phyloP scores from a whole-genome alignment of 164 flowering plant species.

The Magnolia officinalis region DNA sequence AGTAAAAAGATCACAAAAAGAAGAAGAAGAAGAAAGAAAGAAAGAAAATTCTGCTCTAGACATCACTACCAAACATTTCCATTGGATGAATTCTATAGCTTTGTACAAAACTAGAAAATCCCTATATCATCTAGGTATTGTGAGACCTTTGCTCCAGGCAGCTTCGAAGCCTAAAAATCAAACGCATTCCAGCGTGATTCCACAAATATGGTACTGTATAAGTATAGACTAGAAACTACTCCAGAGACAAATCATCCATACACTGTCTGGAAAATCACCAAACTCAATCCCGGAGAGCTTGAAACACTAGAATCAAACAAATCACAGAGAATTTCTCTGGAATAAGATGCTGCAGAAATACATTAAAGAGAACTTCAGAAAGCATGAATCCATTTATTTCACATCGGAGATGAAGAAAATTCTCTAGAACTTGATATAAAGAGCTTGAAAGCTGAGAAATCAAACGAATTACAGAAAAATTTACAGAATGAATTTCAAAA shows the following conservation, averaged over 20 bases:
- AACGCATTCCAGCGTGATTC: neutral
- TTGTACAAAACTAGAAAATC: neutral
- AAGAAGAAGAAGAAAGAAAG: neutral
- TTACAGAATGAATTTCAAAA: neutral
- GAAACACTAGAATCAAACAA: neutral
- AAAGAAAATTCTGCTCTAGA: neutral
- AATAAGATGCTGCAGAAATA: neutral
- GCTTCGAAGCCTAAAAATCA: neutral
- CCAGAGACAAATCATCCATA: neutral
- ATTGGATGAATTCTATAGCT: neutral
- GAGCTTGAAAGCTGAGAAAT: too few relatives aligned
- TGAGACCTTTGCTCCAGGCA: neutral
- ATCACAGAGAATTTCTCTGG: neutral
- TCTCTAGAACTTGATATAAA: neutral
- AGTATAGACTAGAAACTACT: neutral
- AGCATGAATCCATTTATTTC: neutral
- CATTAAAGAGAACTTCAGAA: neutral
- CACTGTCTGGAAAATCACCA: too few relatives aligned
- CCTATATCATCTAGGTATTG: neutral
- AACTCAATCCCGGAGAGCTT: neutral
- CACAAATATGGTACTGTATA: neutral
- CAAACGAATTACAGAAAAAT: too few relatives aligned
- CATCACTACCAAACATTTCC: neutral
- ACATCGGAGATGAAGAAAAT: neutral
- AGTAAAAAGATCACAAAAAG: neutral